Evolutionary conservation across 2,329 filamentous ascomycete species (phyloP).

Genomic region (Diaporthe sp.): DNA sequence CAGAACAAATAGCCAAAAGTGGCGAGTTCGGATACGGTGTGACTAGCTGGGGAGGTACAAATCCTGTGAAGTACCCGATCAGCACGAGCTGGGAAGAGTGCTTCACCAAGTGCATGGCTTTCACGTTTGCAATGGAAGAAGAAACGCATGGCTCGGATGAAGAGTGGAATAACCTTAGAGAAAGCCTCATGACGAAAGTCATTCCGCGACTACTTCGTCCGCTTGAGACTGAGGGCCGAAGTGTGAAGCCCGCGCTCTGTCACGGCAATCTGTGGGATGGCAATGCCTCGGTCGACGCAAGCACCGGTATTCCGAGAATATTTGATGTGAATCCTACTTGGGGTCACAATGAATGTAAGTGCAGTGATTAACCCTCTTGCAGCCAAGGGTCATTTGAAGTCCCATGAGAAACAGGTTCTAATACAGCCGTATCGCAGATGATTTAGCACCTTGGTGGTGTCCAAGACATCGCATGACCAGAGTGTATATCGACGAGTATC

Average conservation of each 20-base stretch:
- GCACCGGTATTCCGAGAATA: constrained; percentile 49
- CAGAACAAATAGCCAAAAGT: no score
- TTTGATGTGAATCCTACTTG: constrained; percentile 56
- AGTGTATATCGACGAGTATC: no score
- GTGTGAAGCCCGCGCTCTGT: constrained; percentile 56
- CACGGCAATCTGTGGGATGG: constrained; percentile 59
- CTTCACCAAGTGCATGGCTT: no score
- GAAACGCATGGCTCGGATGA: constrained; percentile 46
- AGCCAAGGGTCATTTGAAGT: no score
- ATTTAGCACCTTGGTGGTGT: no score
- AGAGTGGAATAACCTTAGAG: constrained; percentile 49
- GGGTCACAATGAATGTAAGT: constrained; percentile 56
- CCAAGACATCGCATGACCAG: no score
- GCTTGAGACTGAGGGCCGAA: constrained; percentile 55
- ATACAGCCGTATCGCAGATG: no score
- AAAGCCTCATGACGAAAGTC: constrained; percentile 54
- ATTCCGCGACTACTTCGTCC: constrained; percentile 59
- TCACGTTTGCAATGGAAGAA: constrained; percentile 34
- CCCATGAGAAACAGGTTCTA: no score
- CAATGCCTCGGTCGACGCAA: constrained; percentile 51
- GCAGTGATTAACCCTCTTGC: neutral
- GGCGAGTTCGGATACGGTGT: no score
- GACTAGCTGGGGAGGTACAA: no score
- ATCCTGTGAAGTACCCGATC: neutral
- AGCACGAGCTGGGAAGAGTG: no score